Conservation (phyloP, 805 yeast species). For the Candida ortonii region DNA sequence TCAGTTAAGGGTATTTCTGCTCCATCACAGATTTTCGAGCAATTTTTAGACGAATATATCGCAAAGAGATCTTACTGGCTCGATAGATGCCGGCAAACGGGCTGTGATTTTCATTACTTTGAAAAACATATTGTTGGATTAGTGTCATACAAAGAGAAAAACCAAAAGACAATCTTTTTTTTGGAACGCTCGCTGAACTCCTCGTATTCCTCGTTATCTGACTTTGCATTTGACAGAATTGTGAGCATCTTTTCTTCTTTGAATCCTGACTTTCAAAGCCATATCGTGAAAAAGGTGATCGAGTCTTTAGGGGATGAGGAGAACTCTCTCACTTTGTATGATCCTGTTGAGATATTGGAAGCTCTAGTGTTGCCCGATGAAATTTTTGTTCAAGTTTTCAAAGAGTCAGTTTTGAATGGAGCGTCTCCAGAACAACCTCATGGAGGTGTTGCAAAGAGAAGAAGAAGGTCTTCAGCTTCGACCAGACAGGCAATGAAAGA, state of each 20-base stretch:
- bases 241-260: conserved; percentile 54
- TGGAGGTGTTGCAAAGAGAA: conserved; percentile 62
- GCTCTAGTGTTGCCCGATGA: conserved; percentile 52
- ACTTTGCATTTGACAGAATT: conserved; percentile 49
- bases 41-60: conserved; percentile 45
- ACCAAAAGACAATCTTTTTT: conserved; percentile 56
- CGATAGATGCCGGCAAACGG: conserved; percentile 42
- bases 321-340: conserved; percentile 44
- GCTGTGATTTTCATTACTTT: conserved; percentile 49
- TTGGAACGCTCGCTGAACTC: conserved; percentile 52
- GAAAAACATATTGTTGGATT: conserved; percentile 59
- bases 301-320: conserved; percentile 39
- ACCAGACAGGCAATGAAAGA: conserved; percentile 73
- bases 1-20: conserved; percentile 40
- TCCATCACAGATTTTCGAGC: conserved; percentile 47
- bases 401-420: conserved; percentile 37
- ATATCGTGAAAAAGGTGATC: conserved; percentile 56
- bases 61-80: conserved; percentile 45
- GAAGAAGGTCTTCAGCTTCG: conserved; percentile 77
- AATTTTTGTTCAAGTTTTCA: conserved; percentile 56
- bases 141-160: conserved; percentile 61
- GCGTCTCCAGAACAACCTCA: conserved; percentile 32
- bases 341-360: conserved; percentile 52
- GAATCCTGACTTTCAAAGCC: conserved; percentile 55
- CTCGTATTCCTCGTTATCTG: conserved; percentile 41